A percentile compares a stretch with the other conserved stretches of the same genome.
These are phyloP conservation scores for Triticum urartu DNA, from an alignment of 176 grass and related monocot genomes.

Conservation along the genomic window DNA sequence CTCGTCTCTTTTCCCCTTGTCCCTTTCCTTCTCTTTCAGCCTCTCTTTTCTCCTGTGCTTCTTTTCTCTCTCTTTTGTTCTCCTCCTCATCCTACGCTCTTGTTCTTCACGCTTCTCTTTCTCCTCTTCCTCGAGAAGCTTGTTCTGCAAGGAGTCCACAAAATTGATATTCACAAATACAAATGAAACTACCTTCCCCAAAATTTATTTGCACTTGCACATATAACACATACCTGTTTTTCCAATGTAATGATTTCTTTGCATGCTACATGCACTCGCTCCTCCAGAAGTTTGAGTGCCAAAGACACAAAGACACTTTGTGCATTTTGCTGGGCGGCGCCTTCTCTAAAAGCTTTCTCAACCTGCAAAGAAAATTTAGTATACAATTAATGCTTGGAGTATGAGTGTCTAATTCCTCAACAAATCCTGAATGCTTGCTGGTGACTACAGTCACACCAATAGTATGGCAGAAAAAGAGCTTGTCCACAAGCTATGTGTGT, in stretches of 20 bases:
- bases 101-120: slow-evolving; percentile 90
- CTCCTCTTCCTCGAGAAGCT: slow-evolving; percentile 97
- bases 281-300: slow-evolving; percentile 86
- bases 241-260: slow-evolving; percentile 98
- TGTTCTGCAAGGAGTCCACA: slow-evolving; percentile 51
- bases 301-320: slow-evolving; percentile 93
- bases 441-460: neutral
- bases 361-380: slow-evolving; percentile 56
- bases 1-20: slow-evolving; percentile 54
- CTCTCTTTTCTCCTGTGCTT: slow-evolving; percentile 94
- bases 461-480: slow-evolving; percentile 14
- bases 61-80: slow-evolving; percentile 90
- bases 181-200: neutral
- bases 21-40: slow-evolving; percentile 80
- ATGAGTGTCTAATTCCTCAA: neutral
- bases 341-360: slow-evolving; percentile 98
- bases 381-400: neutral
- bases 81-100: slow-evolving; percentile 82
- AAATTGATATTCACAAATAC: slow-evolving; percentile 29
- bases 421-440: neutral
- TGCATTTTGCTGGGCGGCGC: slow-evolving; percentile 85
- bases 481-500: neutral
- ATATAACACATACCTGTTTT: slow-evolving; percentile 71
- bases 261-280: slow-evolving; percentile 93
- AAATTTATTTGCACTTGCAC: slow-evolving; percentile 27